phyloP scores from a whole-genome alignment of 805 yeast species.

The Nakazawaea pomicola region DNA sequence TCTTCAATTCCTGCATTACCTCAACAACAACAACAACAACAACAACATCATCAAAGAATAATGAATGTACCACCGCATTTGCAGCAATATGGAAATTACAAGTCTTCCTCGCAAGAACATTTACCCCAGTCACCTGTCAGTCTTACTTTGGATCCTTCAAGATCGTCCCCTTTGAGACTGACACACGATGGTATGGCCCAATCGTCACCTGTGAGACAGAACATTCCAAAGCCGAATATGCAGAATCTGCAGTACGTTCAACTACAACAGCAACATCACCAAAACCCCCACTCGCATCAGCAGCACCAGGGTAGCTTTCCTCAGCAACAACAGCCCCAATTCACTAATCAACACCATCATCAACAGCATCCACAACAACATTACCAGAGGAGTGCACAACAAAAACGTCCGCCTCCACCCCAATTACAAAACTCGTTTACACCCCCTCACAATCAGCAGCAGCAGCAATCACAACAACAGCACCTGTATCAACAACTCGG shows the following conservation, averaged over 20 bases:
- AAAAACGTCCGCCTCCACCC: conserved; percentile 12
- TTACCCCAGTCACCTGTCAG: background rate
- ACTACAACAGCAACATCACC: conserved; percentile 1
- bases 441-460: conserved; percentile 17
- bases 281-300: conserved; percentile 10
- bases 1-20: conserved; percentile 16
- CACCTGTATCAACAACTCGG: too few relatives aligned
- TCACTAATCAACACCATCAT: background rate
- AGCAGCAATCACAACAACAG: conserved; percentile 9
- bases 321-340: conserved; percentile 4
- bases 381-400: conserved; percentile 10
- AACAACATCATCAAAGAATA: conserved; percentile 1
- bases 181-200: background rate
- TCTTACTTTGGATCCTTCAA: conserved; percentile 4
- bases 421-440: conserved; percentile 2
- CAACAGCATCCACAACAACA: conserved; percentile 13
- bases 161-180: background rate
- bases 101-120: background rate
- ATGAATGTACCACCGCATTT: conserved; percentile 5
- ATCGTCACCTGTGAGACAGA: background rate
- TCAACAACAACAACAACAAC: conserved; percentile 14
- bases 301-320: background rate
- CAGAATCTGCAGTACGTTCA: too few relatives aligned
- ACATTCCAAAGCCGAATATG: too few relatives aligned
- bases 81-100: conserved; percentile 2